Evolutionary conservation across 2,329 filamentous ascomycete genomes (phyloP).

Genomic region (Drechslera avenae): DNA sequence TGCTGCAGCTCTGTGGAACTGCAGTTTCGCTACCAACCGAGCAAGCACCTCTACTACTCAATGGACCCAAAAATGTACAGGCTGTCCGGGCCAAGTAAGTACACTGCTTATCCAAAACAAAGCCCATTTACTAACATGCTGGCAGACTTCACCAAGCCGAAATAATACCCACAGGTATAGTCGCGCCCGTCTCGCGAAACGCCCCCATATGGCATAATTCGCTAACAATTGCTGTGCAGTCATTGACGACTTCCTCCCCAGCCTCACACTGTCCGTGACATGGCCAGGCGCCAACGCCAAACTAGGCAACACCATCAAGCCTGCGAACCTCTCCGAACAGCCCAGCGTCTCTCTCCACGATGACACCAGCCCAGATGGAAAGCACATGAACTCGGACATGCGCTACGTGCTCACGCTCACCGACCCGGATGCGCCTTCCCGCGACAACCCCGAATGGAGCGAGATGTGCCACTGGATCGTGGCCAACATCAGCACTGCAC

Average conservation of each 20-base stretch:
- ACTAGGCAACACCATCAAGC: conserved; percentile 61
- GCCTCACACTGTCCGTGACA: conserved; percentile 56
- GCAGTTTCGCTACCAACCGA: conserved; percentile 33
- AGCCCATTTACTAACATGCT: conserved; percentile 1
- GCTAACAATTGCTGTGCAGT: no score
- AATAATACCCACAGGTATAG: conserved; percentile 50
- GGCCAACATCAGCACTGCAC: conserved; percentile 42
- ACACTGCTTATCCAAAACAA: background rate
- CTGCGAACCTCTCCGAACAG: conserved; percentile 49
- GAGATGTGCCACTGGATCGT: conserved; percentile 65
- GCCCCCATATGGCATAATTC: no score
- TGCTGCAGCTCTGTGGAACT: conserved; percentile 24
- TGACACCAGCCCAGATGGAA: conserved; percentile 27
- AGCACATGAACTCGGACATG: conserved; percentile 29
- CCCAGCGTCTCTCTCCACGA: conserved; percentile 51
- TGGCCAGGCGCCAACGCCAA: conserved; percentile 51
- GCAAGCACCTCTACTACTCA: conserved; percentile 32
- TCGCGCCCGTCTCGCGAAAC: no score
- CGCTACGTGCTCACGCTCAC: conserved; percentile 59
- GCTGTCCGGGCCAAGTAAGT: conserved; percentile 37
- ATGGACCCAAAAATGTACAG: conserved; percentile 25
- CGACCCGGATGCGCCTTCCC: conserved; percentile 64
- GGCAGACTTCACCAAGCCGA: conserved; percentile 47
- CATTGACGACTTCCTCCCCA: conserved; percentile 64
- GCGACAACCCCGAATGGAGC: conserved; percentile 59